Conservation (phyloP, 345 rosid species). For the Salix suchowensis region DNA sequence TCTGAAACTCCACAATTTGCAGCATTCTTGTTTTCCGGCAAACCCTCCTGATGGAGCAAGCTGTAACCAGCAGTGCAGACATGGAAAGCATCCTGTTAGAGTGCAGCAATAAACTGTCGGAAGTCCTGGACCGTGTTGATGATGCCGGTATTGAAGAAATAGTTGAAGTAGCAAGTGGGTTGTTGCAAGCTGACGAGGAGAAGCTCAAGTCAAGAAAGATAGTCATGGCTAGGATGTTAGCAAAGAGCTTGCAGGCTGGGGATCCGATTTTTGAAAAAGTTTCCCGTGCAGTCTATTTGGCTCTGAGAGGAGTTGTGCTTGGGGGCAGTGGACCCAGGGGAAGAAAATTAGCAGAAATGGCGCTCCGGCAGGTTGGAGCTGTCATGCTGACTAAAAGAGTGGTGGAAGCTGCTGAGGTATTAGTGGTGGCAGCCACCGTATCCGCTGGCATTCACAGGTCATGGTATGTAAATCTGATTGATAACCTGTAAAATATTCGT, state of each 20-base stretch:
- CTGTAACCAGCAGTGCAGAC: constrained; percentile 42
- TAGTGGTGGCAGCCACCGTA: constrained; percentile 15
- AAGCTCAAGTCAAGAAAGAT: neutral
- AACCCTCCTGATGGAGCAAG: constrained; percentile 50
- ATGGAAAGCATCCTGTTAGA: constrained; percentile 49
- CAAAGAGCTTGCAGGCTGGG: constrained; percentile 23
- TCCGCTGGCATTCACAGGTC: constrained; percentile 10
- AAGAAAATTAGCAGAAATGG: constrained; percentile 7
- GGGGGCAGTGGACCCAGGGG: constrained; percentile 16
- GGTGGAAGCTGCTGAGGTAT: constrained; percentile 7
- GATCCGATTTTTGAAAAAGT: constrained; percentile 21
- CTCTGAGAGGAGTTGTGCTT: constrained; percentile 15
- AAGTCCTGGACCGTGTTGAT: constrained; percentile 46
- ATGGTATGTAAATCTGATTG: constrained; percentile 12
- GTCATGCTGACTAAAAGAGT: constrained; percentile 8
- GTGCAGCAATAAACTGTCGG: constrained; percentile 37
- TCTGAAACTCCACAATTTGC: constrained; percentile 8
- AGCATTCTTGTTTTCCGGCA: constrained; percentile 86
- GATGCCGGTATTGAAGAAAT: constrained; percentile 58
- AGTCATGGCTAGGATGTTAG: constrained; percentile 17
- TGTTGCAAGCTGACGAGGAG: constrained; percentile 18
- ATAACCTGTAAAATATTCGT: neutral
- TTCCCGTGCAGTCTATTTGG: constrained; percentile 15
- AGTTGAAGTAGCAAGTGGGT: constrained; percentile 42
- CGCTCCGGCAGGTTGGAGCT: constrained; percentile 16